Conservation (phyloP, 495 filamentous ascomycete species). For the Penicillium manginii region DNA sequence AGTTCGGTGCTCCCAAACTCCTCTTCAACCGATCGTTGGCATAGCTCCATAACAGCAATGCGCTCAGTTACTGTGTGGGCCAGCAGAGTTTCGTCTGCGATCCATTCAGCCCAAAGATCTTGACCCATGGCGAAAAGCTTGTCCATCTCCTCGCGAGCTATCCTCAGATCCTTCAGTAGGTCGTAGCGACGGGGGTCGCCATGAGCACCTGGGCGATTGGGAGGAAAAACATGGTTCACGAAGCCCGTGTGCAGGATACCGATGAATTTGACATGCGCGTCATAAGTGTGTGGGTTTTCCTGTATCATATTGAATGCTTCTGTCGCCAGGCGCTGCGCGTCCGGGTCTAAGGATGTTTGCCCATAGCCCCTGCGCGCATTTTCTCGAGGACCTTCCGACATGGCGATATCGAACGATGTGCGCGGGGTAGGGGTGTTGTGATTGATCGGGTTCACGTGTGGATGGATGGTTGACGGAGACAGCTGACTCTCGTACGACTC, state of each 20-base stretch:
- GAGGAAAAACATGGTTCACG: slow-evolving; percentile 55
- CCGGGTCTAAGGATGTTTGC: slow-evolving; percentile 55
- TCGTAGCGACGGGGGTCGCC: slow-evolving; percentile 57
- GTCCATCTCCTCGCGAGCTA: slow-evolving; percentile 68
- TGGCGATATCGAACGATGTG: slow-evolving; percentile 59
- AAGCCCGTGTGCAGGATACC: slow-evolving; percentile 67
- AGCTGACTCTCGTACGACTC: slow-evolving; percentile 54
- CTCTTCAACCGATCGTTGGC: slow-evolving; percentile 75
- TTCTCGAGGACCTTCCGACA: slow-evolving; percentile 56
- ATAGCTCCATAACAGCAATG: slow-evolving; percentile 81
- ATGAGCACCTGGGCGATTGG: slow-evolving; percentile 49
- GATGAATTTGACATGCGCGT: slow-evolving; percentile 67
- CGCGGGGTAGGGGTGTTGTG: slow-evolving; percentile 56
- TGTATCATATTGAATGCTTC: slow-evolving; percentile 58
- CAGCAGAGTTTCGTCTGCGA: slow-evolving; percentile 64
- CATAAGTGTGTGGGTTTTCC: slow-evolving; percentile 66
- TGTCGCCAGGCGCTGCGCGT: slow-evolving; percentile 56
- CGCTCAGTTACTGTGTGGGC: slow-evolving; percentile 65
- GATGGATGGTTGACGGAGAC: slow-evolving; percentile 51
- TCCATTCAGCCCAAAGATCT: slow-evolving; percentile 66
- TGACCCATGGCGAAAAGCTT: slow-evolving; percentile 69
- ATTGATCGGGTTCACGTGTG: slow-evolving; percentile 52
- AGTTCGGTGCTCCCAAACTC: slow-evolving; percentile 83
- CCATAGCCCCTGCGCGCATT: slow-evolving; percentile 52
- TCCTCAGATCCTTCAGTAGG: slow-evolving; percentile 62